phyloP scores from a whole-genome alignment of 257 asterid species.

The Jacaranda copaia region DNA sequence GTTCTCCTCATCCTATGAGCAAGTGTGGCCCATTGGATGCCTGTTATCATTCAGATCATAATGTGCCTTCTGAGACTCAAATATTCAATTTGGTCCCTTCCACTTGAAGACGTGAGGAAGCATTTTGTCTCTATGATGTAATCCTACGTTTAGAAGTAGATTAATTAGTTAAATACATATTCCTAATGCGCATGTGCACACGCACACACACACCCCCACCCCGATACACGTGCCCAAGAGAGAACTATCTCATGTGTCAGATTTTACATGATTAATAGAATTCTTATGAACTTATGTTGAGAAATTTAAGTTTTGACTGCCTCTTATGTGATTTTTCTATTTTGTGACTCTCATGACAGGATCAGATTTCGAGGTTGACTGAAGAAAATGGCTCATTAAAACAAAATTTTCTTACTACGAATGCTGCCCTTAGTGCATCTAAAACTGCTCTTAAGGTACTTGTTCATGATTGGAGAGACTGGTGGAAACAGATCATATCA shows the following conservation, averaged over 20 bases:
- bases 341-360: conserved; percentile 57
- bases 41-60: background rate
- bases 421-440: conserved; percentile 63
- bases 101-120: background rate
- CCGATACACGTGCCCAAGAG: too few relatives aligned
- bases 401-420: conserved; percentile 63
- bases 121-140: too few relatives aligned
- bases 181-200: too few relatives aligned
- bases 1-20: background rate
- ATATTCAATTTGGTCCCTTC: conserved; percentile 20
- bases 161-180: too few relatives aligned
- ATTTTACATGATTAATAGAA: conserved; percentile 17
- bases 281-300: conserved; percentile 8
- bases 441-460: conserved; percentile 70
- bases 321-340: conserved; percentile 30
- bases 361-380: conserved; percentile 66
- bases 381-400: conserved; percentile 88
- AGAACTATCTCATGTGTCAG: background rate
- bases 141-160: too few relatives aligned
- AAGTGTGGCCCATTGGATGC: background rate
- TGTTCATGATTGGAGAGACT: conserved; percentile 26
- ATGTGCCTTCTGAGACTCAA: conserved; percentile 13
- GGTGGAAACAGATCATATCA: conserved; percentile 21
- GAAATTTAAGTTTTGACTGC: conserved; percentile 8
- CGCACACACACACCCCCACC: too few relatives aligned